Evolutionary conservation across 73 alveolate genomes (phyloP), one percentile per base, ranked within the genome.

Genomic region (Uronychia binucleata): DNA sequence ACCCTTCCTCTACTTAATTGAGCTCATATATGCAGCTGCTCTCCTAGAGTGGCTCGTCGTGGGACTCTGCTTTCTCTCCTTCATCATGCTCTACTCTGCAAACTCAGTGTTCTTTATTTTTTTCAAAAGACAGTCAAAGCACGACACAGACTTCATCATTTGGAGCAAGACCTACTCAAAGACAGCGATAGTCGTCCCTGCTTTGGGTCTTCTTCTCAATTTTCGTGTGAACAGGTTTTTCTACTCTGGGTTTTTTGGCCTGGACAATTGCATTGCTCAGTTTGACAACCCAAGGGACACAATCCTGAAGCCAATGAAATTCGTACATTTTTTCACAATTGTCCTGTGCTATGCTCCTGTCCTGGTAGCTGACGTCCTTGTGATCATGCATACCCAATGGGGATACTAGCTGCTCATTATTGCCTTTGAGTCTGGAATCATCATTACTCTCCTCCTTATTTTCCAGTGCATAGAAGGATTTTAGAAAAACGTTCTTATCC

Each of bases 231-330:
- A 57, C 75, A 90, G 83, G 78, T 77, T 90, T 57, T 85, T 85
- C 76, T 90, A 90, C 78, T 85, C 92, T 34, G 95, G 95, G 11
- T 90, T 90, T 81, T 90, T 79, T 60, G 92, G 92, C 25, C 80
- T 85, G 30, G 95, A 90, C 33, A 84, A 87, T 1, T 85, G 92
- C 33, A 28, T 85, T 58, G 82, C 87, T 11, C 35, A 78, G 34
- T 78, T 90, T 58, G 77, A 77, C 0, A 77, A 90, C 74, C 85
- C 92, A 28, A 58, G 74, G 1, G 75, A 79, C 58, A 80, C 30
- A 33, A 74, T 85, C 87, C 58, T 90, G 29, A 85, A 58, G 59
- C 90, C 91, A 19, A 30, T 90, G 57, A 84, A 86, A 58, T 46
- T 82, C 84, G 35, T 90, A 28, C 84, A 83, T 30, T 77, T 59